Percentiles rank a stretch among this genome's conserved stretches.
phyloP scores from a whole-genome alignment of 257 asterid genomes.

The Salvia splendens region DNA sequence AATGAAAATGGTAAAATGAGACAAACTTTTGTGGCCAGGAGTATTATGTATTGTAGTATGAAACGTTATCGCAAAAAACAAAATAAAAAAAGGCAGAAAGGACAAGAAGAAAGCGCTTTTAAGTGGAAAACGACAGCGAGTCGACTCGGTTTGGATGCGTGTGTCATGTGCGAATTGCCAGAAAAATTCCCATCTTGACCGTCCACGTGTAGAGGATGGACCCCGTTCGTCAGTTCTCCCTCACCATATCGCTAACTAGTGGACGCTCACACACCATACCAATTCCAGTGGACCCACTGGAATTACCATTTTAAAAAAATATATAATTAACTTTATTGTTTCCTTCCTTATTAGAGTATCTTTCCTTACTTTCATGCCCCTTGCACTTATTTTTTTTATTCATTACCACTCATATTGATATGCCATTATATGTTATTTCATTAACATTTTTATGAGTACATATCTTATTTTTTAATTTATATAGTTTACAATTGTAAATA shows the following conservation, averaged over 20 bases:
- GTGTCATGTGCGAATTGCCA: conserved; percentile 21
- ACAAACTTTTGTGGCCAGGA: too few relatives aligned
- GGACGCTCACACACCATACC: conserved; percentile 23
- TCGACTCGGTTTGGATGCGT: conserved; percentile 29
- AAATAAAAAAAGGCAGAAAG: neutral
- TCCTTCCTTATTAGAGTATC: too few relatives aligned
- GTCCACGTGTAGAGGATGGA: conserved; percentile 24
- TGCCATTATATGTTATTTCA: too few relatives aligned
- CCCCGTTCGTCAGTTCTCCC: conserved; percentile 17
- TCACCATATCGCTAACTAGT: conserved; percentile 8
- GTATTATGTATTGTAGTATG: too few relatives aligned
- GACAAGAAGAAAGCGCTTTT: conserved; percentile 13
- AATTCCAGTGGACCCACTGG: neutral
- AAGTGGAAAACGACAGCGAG: conserved; percentile 19
- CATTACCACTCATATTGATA: too few relatives aligned
- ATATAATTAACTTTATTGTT: too few relatives aligned
- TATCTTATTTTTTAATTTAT: too few relatives aligned
- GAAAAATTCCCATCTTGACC: conserved; percentile 22
- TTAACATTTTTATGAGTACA: too few relatives aligned
- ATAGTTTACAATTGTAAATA: too few relatives aligned
- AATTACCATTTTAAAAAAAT: too few relatives aligned
- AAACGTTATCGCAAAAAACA: neutral
- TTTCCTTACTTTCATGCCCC: too few relatives aligned
- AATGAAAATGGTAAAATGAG: too few relatives aligned
- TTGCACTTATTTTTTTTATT: neutral